Evolutionary conservation across 495 filamentous ascomycete genomes (phyloP), one percentile per base, ranked within the genome.

Genomic region (Aspergillus nanangensis): DNA sequence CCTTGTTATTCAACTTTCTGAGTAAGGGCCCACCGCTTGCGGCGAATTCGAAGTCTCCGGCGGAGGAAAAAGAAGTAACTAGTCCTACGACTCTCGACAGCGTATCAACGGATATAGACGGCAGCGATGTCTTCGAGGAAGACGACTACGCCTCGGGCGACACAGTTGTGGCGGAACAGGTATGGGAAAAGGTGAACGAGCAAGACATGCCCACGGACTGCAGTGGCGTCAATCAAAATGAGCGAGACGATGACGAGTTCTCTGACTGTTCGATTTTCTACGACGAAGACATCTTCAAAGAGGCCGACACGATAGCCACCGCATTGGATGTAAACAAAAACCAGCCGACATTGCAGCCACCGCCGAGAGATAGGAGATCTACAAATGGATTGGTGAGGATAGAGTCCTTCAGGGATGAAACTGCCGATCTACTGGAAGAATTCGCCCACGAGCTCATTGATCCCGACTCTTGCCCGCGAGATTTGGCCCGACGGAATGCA

Each of bases 341-440:
- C 37, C 23, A 40, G 38, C 34, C 15, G n/a, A 34, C 14, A 32
- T 19, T 8, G 38, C 24, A 37, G 34, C 37, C 15, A n/a, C 35
- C 14, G 34, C 45, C 15, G 24, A 21, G 19, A 27, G 34, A 37
- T 31, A 17, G 13, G 44, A 38, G 44, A 35, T 13, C 25, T 31
- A 31, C 15, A 22, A 18, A 35, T 34, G 14, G 22, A 32, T n/a
- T 35, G 24, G 8, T 50, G 15, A 25, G 32, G 24, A 43, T 38
- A 14, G 59, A 66, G 14, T 73, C 70, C 8, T 74, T 74, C 36
- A 55, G 56, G n/a, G 68, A 74, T 20, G 70, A 74, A 2, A 71
- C 68, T 5, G 63, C 68, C 4, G 46, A 57, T 20, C 57, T 62
- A 13, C 53, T 72, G 38, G 66, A 72, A 45, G 55, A 69, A 31